A percentile compares a stretch with the other conserved stretches of the same genome.
phyloP scores from a whole-genome alignment of 2,329 filamentous ascomycete species.

The Penicillium sp. region DNA sequence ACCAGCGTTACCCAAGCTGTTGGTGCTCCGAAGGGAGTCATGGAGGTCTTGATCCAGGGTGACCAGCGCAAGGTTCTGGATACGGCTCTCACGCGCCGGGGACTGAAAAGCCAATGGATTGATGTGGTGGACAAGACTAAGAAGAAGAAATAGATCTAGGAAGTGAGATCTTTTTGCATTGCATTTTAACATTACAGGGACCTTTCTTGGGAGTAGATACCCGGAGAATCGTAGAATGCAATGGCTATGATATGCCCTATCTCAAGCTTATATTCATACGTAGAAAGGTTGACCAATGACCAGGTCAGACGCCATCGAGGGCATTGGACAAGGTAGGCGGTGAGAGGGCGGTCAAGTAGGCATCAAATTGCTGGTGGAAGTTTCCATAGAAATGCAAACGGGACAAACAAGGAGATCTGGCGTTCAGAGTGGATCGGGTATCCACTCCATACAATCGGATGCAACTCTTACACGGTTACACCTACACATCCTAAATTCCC shows the following conservation, averaged over 20 bases:
- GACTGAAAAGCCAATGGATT: slow-evolving; percentile 60
- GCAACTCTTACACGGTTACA: no score
- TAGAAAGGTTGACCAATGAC: no score
- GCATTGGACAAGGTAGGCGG: neutral
- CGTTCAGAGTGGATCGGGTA: neutral
- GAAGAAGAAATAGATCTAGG: slow-evolving; percentile 54
- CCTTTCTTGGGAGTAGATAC: neutral
- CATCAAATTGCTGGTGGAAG: no score
- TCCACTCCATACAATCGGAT: no score
- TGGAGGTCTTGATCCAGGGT: slow-evolving; percentile 69
- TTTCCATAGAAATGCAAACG: neutral
- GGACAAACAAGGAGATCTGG: neutral
- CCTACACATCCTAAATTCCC: no score
- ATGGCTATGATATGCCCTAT: neutral
- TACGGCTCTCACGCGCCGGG: slow-evolving; percentile 59
- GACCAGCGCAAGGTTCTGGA: slow-evolving; percentile 63
- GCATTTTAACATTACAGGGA: neutral
- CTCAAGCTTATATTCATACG: no score
- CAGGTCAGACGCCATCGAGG: no score
- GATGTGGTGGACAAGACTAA: slow-evolving; percentile 68
- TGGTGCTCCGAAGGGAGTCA: slow-evolving; percentile 62
- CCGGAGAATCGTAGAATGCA: neutral
- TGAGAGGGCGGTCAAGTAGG: neutral
- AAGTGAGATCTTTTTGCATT: neutral
- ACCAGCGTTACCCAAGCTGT: slow-evolving; percentile 63